Percentiles rank a stretch among this genome's conserved stretches.
phyloP scores from a whole-genome alignment of 768 basidiomycete species.

The Lactarius evosmus region DNA sequence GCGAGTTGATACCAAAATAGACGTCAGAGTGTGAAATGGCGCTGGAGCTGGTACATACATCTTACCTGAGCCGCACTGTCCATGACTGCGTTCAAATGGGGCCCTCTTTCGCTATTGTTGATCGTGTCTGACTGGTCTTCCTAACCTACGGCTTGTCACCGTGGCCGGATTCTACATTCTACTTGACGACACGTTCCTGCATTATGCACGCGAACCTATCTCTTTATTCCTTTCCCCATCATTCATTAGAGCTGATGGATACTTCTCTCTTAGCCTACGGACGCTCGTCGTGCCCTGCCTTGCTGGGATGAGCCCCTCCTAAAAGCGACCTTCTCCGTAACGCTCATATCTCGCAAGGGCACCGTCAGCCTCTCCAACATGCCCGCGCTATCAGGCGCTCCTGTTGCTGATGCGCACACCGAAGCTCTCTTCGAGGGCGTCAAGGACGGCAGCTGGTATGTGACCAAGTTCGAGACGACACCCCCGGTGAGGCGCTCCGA shows the following conservation, averaged over 20 bases:
- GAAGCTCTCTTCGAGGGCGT: conserved; percentile 26
- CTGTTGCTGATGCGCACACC: conserved; percentile 35
- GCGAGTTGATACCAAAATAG: background rate
- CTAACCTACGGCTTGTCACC: background rate
- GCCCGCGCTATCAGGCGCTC: conserved; percentile 57
- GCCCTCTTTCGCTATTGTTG: background rate
- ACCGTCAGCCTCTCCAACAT: conserved; percentile 86
- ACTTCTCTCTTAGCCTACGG: conserved; percentile 59
- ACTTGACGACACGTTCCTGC: background rate
- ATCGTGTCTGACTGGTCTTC: background rate
- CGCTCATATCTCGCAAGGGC: conserved; percentile 72
- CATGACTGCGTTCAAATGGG: background rate
- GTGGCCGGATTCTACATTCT: background rate
- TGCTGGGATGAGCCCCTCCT: conserved; percentile 93
- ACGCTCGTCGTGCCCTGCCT: conserved; percentile 78
- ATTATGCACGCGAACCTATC: background rate
- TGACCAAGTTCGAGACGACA: conserved; percentile 75
- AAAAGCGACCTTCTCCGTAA: conserved; percentile 78
- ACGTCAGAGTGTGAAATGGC: background rate
- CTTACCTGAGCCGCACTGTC: background rate
- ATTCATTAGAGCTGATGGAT: background rate
- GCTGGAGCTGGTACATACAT: background rate
- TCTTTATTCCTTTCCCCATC: background rate
- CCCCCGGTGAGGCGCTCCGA: conserved; percentile 48
- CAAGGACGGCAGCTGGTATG: conserved; percentile 62